A percentile compares a stretch with the other conserved stretches of the same genome.
phyloP scores from a whole-genome alignment of 352 stramenopile species.

The Phytophthora sojae region DNA sequence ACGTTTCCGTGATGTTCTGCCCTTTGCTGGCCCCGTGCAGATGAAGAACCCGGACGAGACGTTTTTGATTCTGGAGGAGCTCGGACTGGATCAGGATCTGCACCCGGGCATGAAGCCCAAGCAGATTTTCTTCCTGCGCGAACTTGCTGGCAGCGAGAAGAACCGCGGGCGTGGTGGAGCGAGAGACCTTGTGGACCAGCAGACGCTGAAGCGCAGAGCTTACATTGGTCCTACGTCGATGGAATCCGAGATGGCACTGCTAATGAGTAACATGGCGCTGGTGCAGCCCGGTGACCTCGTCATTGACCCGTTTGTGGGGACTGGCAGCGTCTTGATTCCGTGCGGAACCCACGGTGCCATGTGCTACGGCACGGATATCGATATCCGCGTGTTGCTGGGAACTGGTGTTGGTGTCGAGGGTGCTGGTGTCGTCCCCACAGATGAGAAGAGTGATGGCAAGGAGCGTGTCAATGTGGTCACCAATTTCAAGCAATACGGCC shows the following conservation, averaged over 20 bases:
- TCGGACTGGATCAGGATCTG: conserved; percentile 64
- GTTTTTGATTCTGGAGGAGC: conserved; percentile 82
- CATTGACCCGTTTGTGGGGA: conserved; percentile 98
- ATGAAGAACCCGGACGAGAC: conserved; percentile 76
- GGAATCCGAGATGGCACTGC: conserved; percentile 96
- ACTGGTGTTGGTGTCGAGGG: conserved; percentile 77
- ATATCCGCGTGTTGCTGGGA: conserved; percentile 94
- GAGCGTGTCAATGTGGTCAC: conserved; percentile 75
- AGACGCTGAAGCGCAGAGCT: conserved; percentile 93
- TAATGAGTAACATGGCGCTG: conserved; percentile 94
- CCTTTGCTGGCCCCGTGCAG: conserved; percentile 73
- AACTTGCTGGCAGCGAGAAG: conserved; percentile 74
- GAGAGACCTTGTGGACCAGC: conserved; percentile 87
- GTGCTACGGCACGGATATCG: conserved; percentile 97
- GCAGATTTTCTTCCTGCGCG: conserved; percentile 77
- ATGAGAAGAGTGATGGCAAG: conserved; percentile 15
- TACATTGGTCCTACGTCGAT: conserved; percentile 98
- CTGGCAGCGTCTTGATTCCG: conserved; percentile 96
- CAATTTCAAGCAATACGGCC: conserved; percentile 94
- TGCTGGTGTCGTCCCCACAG: conserved; percentile 29
- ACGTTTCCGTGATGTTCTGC: conserved; percentile 59
- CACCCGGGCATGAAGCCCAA: conserved; percentile 47
- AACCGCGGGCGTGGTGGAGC: conserved; percentile 75
- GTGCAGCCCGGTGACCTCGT: conserved; percentile 80
- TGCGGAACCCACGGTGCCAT: conserved; percentile 93